Evolutionary conservation across 2,329 filamentous ascomycete species (phyloP), one percentile per base, ranked within the genome.

Genomic region (Fusarium hainanense): DNA sequence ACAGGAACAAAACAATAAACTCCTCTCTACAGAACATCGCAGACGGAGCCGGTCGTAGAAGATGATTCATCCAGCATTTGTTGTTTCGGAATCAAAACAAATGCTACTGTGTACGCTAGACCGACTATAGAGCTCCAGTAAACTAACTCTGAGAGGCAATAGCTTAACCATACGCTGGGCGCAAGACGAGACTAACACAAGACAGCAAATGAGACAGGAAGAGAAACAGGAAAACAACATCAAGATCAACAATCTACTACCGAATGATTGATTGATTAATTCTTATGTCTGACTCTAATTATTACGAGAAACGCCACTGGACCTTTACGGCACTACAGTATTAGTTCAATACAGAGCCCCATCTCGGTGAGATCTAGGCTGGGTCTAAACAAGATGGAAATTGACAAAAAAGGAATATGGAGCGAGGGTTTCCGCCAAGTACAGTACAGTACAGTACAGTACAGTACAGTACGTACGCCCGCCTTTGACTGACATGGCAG

Each of bases 51-150:
- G 63, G 62, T 64, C 52, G 62, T 63, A 44, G 56, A 48, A 54
- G 42, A 47, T 54, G 44, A 51, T 43, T 58, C 58, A 56, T 70
- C 68, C 58, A 40, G 70, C 68, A 56, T 54, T 70, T 68, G 37
- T 42, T 34, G 68, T 70, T 49, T 70, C 63, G 58, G 49, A 68
- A 59, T 54, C 67, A 68, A 70, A 68, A 70, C 67, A 58, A 54
- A 44, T 63, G 12, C 40, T 64, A 48, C 66, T 54, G 49, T 47
- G 4, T 28, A 47, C 44, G 18, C 56, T 43, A 61, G 28, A 46
- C 51, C 30, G 41, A 37, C 34, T 37, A 37, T 55, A 20, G 27
- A 56, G 41, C 54, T 54, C 54, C 42, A 30, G 23, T 57, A 54
- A 54, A 43, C 58, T 63, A 64, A 32, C 34, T 58, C 61, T 64